Percentiles rank a stretch among this genome's conserved stretches.
These are phyloP conservation scores for Cryptosporidium ubiquitum DNA, from an alignment of 169 alveolate species.

Conservation along the genomic window DNA sequence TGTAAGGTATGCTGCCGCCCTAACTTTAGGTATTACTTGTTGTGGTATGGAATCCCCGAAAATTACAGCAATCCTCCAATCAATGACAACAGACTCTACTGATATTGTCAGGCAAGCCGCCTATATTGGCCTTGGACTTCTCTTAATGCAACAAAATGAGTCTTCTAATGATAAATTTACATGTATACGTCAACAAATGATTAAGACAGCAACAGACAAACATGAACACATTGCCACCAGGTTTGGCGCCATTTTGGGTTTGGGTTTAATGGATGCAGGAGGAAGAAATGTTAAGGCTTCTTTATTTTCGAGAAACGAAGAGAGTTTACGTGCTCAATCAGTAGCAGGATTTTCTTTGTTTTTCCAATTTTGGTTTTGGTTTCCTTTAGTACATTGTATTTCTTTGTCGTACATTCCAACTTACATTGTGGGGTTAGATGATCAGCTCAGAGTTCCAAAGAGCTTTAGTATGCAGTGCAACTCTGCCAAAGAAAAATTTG, in stretches of 20 bases:
- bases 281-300: constrained; percentile 86
- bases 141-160: constrained; percentile 87
- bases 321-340: constrained; percentile 89
- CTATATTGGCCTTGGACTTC: constrained; percentile 88
- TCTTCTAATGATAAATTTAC: constrained; percentile 85
- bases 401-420: constrained; percentile 92
- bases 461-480: constrained; percentile 85
- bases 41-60: constrained; percentile 94
- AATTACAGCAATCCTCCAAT: constrained; percentile 91
- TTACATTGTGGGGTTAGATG: constrained; percentile 89
- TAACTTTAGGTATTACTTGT: constrained; percentile 97
- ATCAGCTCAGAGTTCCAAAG: constrained; percentile 88
- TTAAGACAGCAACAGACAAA: constrained; percentile 90
- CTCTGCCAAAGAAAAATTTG: constrained; percentile 82
- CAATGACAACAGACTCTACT: constrained; percentile 92
- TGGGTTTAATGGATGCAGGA: constrained; percentile 95
- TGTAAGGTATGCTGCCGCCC: constrained; percentile 98
- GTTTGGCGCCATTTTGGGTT: constrained; percentile 94
- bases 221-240: constrained; percentile 95
- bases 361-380: constrained; percentile 98
- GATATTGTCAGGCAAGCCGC: constrained; percentile 98
- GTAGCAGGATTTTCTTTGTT: constrained; percentile 95
- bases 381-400: constrained; percentile 93
- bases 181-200: constrained; percentile 83
- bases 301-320: constrained; percentile 85